Conservation (phyloP, 169 alveolate species). For the Babesia bovis region DNA sequence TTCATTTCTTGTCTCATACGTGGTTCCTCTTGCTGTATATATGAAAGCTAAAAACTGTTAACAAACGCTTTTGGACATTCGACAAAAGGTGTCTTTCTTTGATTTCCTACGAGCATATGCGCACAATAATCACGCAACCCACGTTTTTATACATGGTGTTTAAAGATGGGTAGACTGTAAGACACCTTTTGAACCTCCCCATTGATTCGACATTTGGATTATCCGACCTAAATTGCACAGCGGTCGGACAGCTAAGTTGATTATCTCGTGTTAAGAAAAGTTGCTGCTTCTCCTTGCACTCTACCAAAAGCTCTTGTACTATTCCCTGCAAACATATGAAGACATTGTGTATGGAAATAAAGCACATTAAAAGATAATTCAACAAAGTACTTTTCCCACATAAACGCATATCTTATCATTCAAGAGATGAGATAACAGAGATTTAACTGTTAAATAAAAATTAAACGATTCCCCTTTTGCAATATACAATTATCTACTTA, state of each 20-base stretch:
- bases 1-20: slow-evolving; percentile 57
- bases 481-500: too few relatives aligned
- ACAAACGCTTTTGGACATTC: slow-evolving; percentile 54
- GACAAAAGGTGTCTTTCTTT: slow-evolving; percentile 58
- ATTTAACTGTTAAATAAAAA: too few relatives aligned
- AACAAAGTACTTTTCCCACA: too few relatives aligned
- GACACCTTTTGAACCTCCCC: slow-evolving; percentile 53
- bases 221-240: slow-evolving; percentile 42
- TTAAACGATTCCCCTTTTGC: too few relatives aligned
- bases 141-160: slow-evolving; percentile 51
- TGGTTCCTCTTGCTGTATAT: slow-evolving; percentile 45
- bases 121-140: neutral
- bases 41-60: neutral
- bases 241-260: slow-evolving; percentile 49
- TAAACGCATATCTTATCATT: too few relatives aligned
- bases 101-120: slow-evolving; percentile 25
- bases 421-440: too few relatives aligned
- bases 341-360: neutral
- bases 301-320: slow-evolving; percentile 37
- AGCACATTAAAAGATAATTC: too few relatives aligned
- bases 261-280: slow-evolving; percentile 39
- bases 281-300: slow-evolving; percentile 34
- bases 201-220: slow-evolving; percentile 28
- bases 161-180: slow-evolving; percentile 56
- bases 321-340: slow-evolving; percentile 27